Evolutionary conservation across 1,139 yeast genomes (phyloP).

Genomic region (Zygotorulaspora mrakii): DNA sequence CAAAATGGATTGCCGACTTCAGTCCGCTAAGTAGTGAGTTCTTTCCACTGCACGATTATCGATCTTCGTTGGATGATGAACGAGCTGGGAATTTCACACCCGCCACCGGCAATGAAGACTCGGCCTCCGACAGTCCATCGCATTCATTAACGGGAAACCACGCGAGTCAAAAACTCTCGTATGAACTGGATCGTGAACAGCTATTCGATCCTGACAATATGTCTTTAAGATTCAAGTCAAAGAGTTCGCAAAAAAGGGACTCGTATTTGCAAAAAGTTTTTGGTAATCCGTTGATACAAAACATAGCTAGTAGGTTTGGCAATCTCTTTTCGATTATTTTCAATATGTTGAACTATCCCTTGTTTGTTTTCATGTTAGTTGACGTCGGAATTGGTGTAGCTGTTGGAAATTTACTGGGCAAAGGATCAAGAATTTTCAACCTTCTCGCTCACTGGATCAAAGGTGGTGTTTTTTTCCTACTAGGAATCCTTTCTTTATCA

Average conservation of each 20-base stretch:
- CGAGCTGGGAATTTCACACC: conserved; percentile 12
- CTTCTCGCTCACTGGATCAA: conserved; percentile 92
- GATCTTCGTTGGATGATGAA: conserved; percentile 5
- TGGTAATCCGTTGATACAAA: conserved; percentile 34
- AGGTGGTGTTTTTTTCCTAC: conserved; percentile 80
- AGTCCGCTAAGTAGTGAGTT: conserved; percentile 26
- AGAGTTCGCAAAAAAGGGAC: conserved; percentile 32
- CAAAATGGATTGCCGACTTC: conserved; percentile 42
- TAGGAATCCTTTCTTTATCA: conserved; percentile 74
- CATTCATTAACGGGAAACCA: conserved; percentile 3
- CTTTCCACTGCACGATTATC: conserved; percentile 14
- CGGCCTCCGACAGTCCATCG: conserved; percentile 10
- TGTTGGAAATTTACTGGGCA: conserved; percentile 66
- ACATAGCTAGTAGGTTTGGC: conserved; percentile 41
- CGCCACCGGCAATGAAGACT: conserved; percentile 11
- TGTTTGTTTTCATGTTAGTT: conserved; percentile 56
- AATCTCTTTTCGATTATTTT: conserved; percentile 42
- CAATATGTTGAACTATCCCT: conserved; percentile 57
- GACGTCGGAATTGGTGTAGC: conserved; percentile 75
- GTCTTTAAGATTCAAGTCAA: conserved; percentile 14
- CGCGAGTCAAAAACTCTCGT: neutral
- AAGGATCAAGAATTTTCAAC: conserved; percentile 65
- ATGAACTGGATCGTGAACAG: conserved; percentile 3
- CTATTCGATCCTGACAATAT: neutral
- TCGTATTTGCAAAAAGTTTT: conserved; percentile 36